Percentiles rank a stretch among this genome's conserved stretches.
Evolutionary conservation across 192 early-diverging fungal species (phyloP).

Genomic region (Funneliformis mosseae): DNA sequence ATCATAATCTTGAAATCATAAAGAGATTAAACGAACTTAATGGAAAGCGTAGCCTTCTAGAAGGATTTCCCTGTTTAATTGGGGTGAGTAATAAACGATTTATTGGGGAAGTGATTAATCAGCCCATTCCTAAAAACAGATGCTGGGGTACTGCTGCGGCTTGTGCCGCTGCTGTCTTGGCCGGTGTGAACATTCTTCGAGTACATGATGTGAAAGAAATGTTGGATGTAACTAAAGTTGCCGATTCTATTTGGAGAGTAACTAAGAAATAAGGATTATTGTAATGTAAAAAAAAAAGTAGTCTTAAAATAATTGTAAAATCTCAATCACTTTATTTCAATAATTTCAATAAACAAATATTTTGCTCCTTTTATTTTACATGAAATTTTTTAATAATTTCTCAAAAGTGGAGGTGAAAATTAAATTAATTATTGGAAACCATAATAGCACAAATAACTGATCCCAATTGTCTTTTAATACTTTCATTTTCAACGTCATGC

Average conservation of each 20-base stretch:
- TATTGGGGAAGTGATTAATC: slow-evolving; percentile 75
- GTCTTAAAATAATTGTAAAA: too few relatives aligned
- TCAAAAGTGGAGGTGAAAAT: too few relatives aligned
- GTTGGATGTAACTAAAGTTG: slow-evolving; percentile 81
- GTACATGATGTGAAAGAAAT: slow-evolving; percentile 98
- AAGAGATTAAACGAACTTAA: slow-evolving; percentile 66
- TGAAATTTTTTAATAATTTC: too few relatives aligned
- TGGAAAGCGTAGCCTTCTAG: slow-evolving; percentile 50
- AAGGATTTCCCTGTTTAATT: slow-evolving; percentile 84
- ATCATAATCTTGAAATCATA: slow-evolving; percentile 87
- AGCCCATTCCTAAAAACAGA: slow-evolving; percentile 69
- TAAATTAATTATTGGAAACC: too few relatives aligned
- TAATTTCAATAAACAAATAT: too few relatives aligned
- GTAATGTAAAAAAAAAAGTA: too few relatives aligned
- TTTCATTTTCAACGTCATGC: neutral
- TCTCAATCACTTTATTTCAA: too few relatives aligned
- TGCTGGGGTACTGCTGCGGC: slow-evolving; percentile 91
- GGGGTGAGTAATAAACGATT: slow-evolving; percentile 93
- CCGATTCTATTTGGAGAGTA: slow-evolving; percentile 60
- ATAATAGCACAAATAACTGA: neutral
- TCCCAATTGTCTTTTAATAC: neutral
- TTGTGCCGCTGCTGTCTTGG: slow-evolving; percentile 76
- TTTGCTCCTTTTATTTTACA: too few relatives aligned
- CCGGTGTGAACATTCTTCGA: slow-evolving; percentile 80
- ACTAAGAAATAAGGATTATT: neutral